Base-by-base conservation (phyloP, 495 filamentous ascomycete species). In the Penicillium mononematosum region DNA sequence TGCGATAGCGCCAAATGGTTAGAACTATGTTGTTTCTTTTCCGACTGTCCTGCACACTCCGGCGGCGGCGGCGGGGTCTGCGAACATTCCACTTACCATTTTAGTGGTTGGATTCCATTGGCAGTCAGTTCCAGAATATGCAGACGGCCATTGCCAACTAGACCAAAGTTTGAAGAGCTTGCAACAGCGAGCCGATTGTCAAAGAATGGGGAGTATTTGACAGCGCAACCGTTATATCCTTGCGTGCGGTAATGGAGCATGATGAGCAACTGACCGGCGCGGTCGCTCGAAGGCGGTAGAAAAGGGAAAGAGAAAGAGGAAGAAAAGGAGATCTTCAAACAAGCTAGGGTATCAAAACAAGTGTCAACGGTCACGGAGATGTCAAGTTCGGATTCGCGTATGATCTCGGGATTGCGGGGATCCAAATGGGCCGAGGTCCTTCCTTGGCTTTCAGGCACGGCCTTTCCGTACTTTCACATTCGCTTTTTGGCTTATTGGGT, bases 181-280 rank as follows among this genome's bases (percentile, higher is more conserved):
- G 89, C 87, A 58, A 95, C 89, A 46, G 94, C 95, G 24, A 98
- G 81, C 34, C 92, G 87, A 49, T 88, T 92, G 76, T 97, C 93
- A 79, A 93, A 94, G 80, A 96, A 98, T 36, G 94, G 92, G 20
- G 93, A 97, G 80, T 96, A 98, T 73, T 96, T 96, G 65, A 96
- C 90, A 61, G 88, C 87, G 72, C 92, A 95, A 61, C 92, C 93
- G 71, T 96, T 94, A 83, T 85, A 96, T 72, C 92, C 93, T 61
- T 89, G 82, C 22, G 94, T 98, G 61, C 88, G 88, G 75, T 86
- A 96, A 72, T 96, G 90, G 60, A 97, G 86, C 93, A 98, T 96
- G 55, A 53, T 64, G 64, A 44, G 39, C 25, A 45, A 47, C 38
- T 22, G 58, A 58, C 52, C 60, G 47, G 44, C 48, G 31, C 59